These are phyloP conservation scores for Trichoderma sp. DNA, from an alignment of 2,329 filamentous ascomycete species.

Conservation along the genomic window DNA sequence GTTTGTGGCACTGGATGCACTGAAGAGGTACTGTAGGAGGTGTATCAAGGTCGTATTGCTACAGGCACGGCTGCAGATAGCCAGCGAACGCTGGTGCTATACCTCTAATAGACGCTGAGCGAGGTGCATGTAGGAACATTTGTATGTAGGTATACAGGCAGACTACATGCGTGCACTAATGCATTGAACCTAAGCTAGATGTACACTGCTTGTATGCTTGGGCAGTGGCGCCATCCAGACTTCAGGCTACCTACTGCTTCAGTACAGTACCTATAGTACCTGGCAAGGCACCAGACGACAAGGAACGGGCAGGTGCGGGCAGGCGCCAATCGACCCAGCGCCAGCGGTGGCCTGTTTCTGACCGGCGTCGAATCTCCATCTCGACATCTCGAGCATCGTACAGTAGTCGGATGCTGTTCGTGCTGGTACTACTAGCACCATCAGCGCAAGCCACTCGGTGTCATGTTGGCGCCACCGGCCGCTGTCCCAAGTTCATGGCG, in stretches of 20 bases:
- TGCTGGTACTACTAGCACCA: neutral
- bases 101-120: no score
- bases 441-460: conserved; percentile 10
- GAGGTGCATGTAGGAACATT: no score
- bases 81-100: neutral
- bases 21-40: no score
- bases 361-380: neutral
- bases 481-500: conserved; percentile 13
- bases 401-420: neutral
- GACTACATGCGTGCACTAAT: neutral
- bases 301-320: neutral
- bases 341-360: neutral
- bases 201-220: neutral
- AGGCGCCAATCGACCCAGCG: neutral
- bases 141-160: no score
- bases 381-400: conserved; percentile 5
- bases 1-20: no score
- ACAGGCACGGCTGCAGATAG: neutral
- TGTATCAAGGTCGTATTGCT: neutral
- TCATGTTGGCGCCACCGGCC: conserved; percentile 7
- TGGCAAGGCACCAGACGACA: neutral
- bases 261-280: neutral
- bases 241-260: neutral
- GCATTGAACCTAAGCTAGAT: neutral
- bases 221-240: neutral